These are phyloP conservation scores for Blastobotrys petasosporus DNA, from an alignment of 1,139 yeast genomes.

Conservation along the genomic window DNA sequence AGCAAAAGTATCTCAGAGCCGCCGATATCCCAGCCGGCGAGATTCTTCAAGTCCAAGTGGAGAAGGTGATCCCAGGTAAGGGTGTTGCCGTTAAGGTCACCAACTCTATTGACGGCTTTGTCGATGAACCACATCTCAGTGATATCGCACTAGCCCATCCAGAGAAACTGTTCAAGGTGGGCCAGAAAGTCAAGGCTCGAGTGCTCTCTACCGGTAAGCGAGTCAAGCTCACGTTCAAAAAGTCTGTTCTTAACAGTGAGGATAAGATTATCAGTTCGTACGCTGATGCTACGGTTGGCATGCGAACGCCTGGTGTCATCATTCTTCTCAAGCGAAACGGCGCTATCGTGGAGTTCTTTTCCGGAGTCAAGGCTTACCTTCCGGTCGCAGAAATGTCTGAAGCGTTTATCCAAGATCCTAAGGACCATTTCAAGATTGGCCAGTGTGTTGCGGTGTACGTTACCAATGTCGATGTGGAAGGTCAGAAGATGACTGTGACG, in stretches of 20 bases:
- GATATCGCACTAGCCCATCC: constrained; percentile 83
- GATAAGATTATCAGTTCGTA: constrained; percentile 53
- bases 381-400: constrained; percentile 89
- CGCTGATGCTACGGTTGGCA: constrained; percentile 51
- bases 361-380: constrained; percentile 67
- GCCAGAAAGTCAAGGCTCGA: constrained; percentile 73
- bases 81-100: constrained; percentile 66
- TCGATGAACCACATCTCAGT: constrained; percentile 70
- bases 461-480: constrained; percentile 49
- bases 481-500: constrained; percentile 60
- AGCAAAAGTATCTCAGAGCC: constrained; percentile 57
- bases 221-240: constrained; percentile 67
- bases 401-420: constrained; percentile 70
- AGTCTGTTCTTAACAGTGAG: constrained; percentile 66
- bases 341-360: constrained; percentile 78
- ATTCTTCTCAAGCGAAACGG: constrained; percentile 70
- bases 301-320: constrained; percentile 68
- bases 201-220: constrained; percentile 41
- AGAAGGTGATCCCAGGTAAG: constrained; percentile 58
- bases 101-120: constrained; percentile 66
- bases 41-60: constrained; percentile 49
- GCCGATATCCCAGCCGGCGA: constrained; percentile 77
- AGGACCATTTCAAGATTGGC: constrained; percentile 72
- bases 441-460: constrained; percentile 78
- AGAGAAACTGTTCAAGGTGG: constrained; percentile 83